These are phyloP conservation scores for Spirogloea muscicola DNA, from an alignment of 139 green algal species.

Conservation along the genomic window DNA sequence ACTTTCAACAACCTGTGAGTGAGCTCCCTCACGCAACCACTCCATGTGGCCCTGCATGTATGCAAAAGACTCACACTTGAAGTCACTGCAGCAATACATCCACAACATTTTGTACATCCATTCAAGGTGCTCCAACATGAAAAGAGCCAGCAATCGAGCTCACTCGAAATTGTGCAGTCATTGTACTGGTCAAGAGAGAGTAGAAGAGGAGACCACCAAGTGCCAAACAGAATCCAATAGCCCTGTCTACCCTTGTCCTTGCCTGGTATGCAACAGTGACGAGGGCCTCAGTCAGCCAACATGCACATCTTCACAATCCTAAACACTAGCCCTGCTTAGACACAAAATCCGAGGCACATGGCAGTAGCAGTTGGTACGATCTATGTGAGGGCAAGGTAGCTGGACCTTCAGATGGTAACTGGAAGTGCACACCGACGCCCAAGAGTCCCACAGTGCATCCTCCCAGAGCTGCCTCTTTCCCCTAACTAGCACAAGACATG, in stretches of 20 bases:
- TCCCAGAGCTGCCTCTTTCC: too few relatives aligned
- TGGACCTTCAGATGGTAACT: constrained; percentile 21
- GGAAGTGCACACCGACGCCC: constrained; percentile 25
- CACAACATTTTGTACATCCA: too few relatives aligned
- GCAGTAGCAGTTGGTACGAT: too few relatives aligned
- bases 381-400: not conserved
- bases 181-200: constrained; percentile 44
- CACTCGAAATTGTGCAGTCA: constrained; percentile 39
- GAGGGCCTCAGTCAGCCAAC: too few relatives aligned
- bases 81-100: too few relatives aligned
- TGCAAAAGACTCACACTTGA: not conserved
- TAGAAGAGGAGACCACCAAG: constrained; percentile 43
- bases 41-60: constrained; percentile 34
- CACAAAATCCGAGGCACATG: too few relatives aligned
- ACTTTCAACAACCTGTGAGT: too few relatives aligned
- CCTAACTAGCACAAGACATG: too few relatives aligned
- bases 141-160: not conserved
- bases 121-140: too few relatives aligned
- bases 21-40: constrained; percentile 23
- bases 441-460: constrained; percentile 30
- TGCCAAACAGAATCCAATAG: constrained; percentile 29
- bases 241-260: constrained; percentile 7
- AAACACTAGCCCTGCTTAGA: too few relatives aligned
- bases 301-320: not conserved
- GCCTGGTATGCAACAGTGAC: constrained; percentile 27